A percentile compares a stretch with the other conserved stretches of the same genome.
These are phyloP conservation scores for Aegilops sharonensis DNA, from an alignment of 176 grass and related monocot species.

Conservation along the genomic window DNA sequence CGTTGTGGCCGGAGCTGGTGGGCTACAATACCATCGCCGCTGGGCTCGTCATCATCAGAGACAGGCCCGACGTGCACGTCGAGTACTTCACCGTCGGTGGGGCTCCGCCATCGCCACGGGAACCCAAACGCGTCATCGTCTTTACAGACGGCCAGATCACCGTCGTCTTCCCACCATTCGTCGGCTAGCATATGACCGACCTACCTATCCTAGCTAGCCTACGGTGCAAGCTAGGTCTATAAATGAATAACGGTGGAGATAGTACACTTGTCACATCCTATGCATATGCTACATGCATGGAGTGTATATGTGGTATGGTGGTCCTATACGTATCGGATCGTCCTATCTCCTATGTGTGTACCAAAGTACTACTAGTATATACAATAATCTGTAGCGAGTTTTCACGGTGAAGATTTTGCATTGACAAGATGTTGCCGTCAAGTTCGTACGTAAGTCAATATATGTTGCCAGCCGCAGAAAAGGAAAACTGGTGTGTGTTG, in stretches of 20 bases:
- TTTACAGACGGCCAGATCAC: not conserved
- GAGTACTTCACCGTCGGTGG: not conserved
- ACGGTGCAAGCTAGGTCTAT: no score
- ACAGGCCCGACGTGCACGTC: not conserved
- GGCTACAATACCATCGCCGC: not conserved
- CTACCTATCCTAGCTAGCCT: not conserved
- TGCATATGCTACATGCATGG: not conserved
- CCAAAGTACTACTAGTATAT: not conserved
- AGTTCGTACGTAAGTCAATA: not conserved
- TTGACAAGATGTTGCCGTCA: not conserved
- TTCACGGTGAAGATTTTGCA: not conserved
- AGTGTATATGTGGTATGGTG: no score
- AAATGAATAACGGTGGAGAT: not conserved
- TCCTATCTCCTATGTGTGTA: not conserved
- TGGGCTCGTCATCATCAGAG: not conserved
- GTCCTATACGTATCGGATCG: not conserved
- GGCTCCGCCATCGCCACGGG: not conserved
- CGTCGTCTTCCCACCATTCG: not conserved
- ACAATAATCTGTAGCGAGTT: not conserved
- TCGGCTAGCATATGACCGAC: not conserved
- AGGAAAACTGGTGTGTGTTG: no score
- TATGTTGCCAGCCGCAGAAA: no score
- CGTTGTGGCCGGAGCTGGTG: slow-evolving; percentile 26
- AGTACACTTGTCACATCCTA: no score
- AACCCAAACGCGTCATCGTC: not conserved